phyloP scores from a whole-genome alignment of 2,329 filamentous ascomycete species.

The Sporothrix variecibatus region DNA sequence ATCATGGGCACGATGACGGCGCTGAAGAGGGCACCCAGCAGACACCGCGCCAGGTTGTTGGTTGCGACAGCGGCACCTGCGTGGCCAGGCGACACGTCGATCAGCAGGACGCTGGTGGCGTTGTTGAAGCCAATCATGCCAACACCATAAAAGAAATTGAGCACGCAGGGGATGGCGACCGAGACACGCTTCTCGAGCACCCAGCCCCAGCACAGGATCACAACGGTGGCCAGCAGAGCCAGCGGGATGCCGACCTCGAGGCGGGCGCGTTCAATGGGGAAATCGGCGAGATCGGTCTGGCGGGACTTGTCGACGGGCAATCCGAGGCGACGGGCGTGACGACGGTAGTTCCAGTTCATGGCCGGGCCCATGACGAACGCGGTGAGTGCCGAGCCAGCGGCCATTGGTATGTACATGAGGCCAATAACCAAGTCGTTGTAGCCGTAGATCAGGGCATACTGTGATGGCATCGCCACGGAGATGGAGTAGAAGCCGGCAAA shows the following conservation, averaged over 20 bases:
- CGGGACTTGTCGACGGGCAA: conserved; percentile 56
- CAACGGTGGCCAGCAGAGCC: conserved; percentile 50
- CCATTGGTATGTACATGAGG: conserved; percentile 55
- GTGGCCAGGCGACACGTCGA: conserved; percentile 56
- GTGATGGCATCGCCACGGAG: conserved; percentile 47
- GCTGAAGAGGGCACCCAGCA: conserved; percentile 55
- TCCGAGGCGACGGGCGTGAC: conserved; percentile 57
- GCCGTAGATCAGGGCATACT: conserved; percentile 51
- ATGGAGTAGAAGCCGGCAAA: conserved; percentile 55
- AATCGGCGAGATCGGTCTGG: conserved; percentile 50
- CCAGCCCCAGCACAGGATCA: conserved; percentile 56
- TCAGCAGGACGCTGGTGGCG: conserved; percentile 53
- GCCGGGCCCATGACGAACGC: conserved; percentile 53
- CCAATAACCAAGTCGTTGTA: conserved; percentile 59
- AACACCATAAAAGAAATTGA: conserved; percentile 51
- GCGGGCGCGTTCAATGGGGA: conserved; percentile 55
- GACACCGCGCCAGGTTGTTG: conserved; percentile 58
- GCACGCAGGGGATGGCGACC: conserved; percentile 50
- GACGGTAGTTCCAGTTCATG: conserved; percentile 68
- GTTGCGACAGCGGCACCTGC: conserved; percentile 58
- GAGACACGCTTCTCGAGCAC: conserved; percentile 45
- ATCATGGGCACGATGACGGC: conserved; percentile 57
- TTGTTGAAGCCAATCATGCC: conserved; percentile 58
- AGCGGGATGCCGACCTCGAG: conserved; percentile 54
- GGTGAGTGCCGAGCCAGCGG: conserved; percentile 50